Conservation (phyloP, 192 early-diverging fungal species). For the Phycomyces nitens region DNA sequence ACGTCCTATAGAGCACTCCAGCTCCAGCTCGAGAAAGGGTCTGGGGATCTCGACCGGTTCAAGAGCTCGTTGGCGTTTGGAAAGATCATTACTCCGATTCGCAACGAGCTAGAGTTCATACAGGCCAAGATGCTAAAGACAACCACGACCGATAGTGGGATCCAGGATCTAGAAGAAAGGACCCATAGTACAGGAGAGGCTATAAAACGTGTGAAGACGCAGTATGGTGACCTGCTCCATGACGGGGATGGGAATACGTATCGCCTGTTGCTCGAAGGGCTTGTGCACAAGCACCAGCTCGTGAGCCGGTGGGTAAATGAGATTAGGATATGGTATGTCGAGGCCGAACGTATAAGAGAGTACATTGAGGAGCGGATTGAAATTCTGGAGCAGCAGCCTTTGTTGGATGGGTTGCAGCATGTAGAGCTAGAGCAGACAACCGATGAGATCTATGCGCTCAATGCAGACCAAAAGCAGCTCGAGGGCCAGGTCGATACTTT, state of each 20-base stretch:
- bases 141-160: conserved; percentile 34
- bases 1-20: conserved; percentile 7
- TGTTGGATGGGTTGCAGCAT: conserved; percentile 27
- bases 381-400: conserved; percentile 14
- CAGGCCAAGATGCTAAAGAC: conserved; percentile 40
- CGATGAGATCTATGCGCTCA: conserved; percentile 30
- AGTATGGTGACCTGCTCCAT: conserved; percentile 13
- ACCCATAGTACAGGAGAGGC: conserved; percentile 4
- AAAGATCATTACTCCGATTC: conserved; percentile 7
- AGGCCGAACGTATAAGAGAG: conserved; percentile 40
- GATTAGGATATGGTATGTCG: conserved; percentile 43
- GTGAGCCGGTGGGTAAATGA: conserved; percentile 34
- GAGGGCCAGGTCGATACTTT: conserved; percentile 38
- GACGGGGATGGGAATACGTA: conserved; percentile 9
- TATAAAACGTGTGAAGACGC: conserved; percentile 8
- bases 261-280: conserved; percentile 3
- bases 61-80: conserved; percentile 3
- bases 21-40: conserved; percentile 13
- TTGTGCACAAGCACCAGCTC: conserved; percentile 23
- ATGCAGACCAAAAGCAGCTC: conserved; percentile 28
- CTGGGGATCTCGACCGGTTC: background rate
- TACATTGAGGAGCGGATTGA: conserved; percentile 38
- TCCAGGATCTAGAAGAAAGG: conserved; percentile 30
- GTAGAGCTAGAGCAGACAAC: conserved; percentile 11
- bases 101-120: conserved; percentile 31